phyloP scores from a whole-genome alignment of 257 asterid species.

The Schizonepeta tenuifolia region DNA sequence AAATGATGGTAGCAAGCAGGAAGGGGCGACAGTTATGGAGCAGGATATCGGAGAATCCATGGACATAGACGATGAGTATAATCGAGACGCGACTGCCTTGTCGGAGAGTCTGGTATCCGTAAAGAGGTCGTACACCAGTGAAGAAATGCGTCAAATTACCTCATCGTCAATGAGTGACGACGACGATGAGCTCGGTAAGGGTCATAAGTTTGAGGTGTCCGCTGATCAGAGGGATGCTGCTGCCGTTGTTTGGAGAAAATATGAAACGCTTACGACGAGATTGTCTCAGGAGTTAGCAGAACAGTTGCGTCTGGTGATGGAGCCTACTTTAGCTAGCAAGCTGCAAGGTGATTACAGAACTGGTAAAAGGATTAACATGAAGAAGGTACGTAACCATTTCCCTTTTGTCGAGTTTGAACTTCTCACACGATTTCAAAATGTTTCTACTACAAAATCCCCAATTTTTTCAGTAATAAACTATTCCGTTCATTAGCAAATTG shows the following conservation, averaged over 20 bases:
- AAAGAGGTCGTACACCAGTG: constrained; percentile 55
- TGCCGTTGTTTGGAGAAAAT: constrained; percentile 72
- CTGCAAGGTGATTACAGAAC: constrained; percentile 97
- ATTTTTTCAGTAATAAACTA: too few relatives aligned
- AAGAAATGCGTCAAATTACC: constrained; percentile 45
- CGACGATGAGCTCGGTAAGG: constrained; percentile 64
- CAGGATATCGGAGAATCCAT: constrained; percentile 49
- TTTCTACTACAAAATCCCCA: background rate
- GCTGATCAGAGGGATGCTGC: constrained; percentile 61
- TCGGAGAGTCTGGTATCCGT: constrained; percentile 61
- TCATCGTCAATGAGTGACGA: constrained; percentile 49
- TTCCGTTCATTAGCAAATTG: too few relatives aligned
- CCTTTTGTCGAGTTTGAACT: background rate
- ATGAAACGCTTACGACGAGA: constrained; percentile 69
- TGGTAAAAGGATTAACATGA: constrained; percentile 96
- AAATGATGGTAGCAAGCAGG: constrained; percentile 39
- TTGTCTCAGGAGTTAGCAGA: constrained; percentile 92
- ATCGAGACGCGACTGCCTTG: constrained; percentile 36
- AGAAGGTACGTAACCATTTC: constrained; percentile 66
- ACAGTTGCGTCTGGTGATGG: constrained; percentile 94
- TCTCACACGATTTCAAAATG: background rate
- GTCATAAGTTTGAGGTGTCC: constrained; percentile 47
- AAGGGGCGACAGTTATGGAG: constrained; percentile 43
- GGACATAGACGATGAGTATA: constrained; percentile 41
- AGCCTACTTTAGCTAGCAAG: constrained; percentile 94